Conservation (phyloP, 768 basidiomycete genomes). For the Asterophora lycoperdoides region DNA sequence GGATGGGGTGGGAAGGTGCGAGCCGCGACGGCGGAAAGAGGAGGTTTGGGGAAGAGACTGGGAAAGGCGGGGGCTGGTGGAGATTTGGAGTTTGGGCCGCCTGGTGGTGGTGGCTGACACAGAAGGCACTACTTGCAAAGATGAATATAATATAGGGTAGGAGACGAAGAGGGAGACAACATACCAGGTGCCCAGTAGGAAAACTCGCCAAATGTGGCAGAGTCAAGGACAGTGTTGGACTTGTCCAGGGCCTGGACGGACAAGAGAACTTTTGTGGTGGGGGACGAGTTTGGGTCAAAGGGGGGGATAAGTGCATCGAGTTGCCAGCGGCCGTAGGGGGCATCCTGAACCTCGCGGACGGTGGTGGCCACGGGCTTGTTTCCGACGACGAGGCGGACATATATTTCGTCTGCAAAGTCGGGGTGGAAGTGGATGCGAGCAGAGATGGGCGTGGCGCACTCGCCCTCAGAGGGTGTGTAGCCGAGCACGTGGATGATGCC, state of each 20-base stretch:
- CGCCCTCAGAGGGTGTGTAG: slow-evolving; percentile 63
- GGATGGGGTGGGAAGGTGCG: slow-evolving; percentile 35
- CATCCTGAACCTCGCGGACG: slow-evolving; percentile 49
- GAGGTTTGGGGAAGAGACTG: slow-evolving; percentile 4
- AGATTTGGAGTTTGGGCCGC: slow-evolving; percentile 31
- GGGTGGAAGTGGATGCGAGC: slow-evolving; percentile 60
- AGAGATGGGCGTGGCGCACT: slow-evolving; percentile 56
- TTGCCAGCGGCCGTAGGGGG: slow-evolving; percentile 54
- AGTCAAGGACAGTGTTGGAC: slow-evolving; percentile 53
- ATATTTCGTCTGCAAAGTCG: slow-evolving; percentile 46
- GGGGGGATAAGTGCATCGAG: slow-evolving; percentile 60
- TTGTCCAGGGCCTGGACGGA: slow-evolving; percentile 61
- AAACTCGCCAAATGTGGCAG: slow-evolving; percentile 69
- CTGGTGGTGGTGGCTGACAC: slow-evolving; percentile 14
- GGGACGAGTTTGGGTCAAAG: slow-evolving; percentile 38
- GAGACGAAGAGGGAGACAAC: slow-evolving; percentile 14
- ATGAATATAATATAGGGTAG: slow-evolving; percentile 5
- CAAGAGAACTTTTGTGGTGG: slow-evolving; percentile 45
- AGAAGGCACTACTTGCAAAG: slow-evolving; percentile 9
- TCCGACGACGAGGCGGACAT: slow-evolving; percentile 73
- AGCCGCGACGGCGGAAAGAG: slow-evolving; percentile 36
- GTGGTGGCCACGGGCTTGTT: slow-evolving; percentile 62
- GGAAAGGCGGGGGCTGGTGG: slow-evolving; percentile 16
- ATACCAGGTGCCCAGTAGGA: slow-evolving; percentile 52
- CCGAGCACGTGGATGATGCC: slow-evolving; percentile 62